Evolutionary conservation across 352 stramenopile genomes (phyloP).

Genomic region (Globisporangium perplexum): DNA sequence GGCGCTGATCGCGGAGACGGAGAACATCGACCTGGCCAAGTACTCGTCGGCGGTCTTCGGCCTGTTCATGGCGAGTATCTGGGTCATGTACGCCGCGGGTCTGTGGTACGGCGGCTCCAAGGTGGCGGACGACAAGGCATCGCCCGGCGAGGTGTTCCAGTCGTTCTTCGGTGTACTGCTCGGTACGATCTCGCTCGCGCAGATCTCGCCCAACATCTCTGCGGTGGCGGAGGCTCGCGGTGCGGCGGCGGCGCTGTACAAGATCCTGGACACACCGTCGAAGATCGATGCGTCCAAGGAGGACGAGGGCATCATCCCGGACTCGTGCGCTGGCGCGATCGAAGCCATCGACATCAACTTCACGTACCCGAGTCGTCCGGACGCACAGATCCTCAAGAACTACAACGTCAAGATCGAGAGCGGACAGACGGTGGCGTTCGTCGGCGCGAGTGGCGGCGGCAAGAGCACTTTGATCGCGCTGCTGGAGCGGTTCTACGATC

Average conservation of each 20-base stretch:
- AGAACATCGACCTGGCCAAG: constrained; percentile 27
- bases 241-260: constrained; percentile 31
- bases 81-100: constrained; percentile 36
- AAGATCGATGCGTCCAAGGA: constrained; percentile 34
- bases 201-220: constrained; percentile 41
- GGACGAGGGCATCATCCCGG: constrained; percentile 17
- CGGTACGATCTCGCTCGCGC: constrained; percentile 27
- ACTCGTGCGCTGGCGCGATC: constrained; percentile 27
- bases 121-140: constrained; percentile 26
- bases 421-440: constrained; percentile 26
- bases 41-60: constrained; percentile 18
- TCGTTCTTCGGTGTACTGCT: constrained; percentile 40
- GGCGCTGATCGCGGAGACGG: constrained; percentile 18
- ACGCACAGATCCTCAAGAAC: constrained; percentile 24
- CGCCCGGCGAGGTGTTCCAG: constrained; percentile 30
- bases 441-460: constrained; percentile 23
- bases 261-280: constrained; percentile 45
- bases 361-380: constrained; percentile 54
- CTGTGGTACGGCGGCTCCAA: constrained; percentile 56
- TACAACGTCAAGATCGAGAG: constrained; percentile 24
- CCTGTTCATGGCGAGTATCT: constrained; percentile 33
- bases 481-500: constrained; percentile 89
- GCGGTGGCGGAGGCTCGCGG: constrained; percentile 34
- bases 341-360: constrained; percentile 49
- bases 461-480: constrained; percentile 46